Conservation (phyloP, 768 basidiomycete genomes). For the Mycena pura region DNA sequence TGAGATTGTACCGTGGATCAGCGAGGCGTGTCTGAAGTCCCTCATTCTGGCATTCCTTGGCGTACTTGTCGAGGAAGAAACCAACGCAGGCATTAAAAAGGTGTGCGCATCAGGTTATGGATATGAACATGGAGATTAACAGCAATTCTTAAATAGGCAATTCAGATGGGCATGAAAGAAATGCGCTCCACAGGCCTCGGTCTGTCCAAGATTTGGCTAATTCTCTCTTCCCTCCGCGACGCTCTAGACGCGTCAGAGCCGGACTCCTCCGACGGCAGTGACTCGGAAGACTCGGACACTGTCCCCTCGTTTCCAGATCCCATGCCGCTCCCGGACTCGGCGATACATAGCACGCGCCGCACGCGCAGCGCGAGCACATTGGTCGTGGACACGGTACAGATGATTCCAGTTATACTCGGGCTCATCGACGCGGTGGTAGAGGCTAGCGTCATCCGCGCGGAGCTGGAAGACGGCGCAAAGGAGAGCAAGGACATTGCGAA, state of each 20-base stretch:
- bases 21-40: conserved; percentile 68
- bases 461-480: conserved; percentile 64
- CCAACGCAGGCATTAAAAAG: conserved; percentile 42
- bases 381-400: conserved; percentile 58
- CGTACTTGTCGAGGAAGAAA: conserved; percentile 53
- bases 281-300: conserved; percentile 24
- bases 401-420: conserved; percentile 68
- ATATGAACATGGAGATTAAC: neutral
- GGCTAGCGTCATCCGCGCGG: conserved; percentile 57
- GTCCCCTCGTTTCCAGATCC: conserved; percentile 61
- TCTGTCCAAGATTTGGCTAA: conserved; percentile 68
- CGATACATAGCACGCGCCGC: conserved; percentile 55
- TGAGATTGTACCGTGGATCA: conserved; percentile 62
- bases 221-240: conserved; percentile 57
- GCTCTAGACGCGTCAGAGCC: conserved; percentile 26
- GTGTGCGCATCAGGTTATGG: conserved; percentile 30
- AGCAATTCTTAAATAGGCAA: conserved; percentile 36
- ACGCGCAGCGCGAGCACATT: conserved; percentile 41
- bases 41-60: conserved; percentile 68
- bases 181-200: conserved; percentile 61
- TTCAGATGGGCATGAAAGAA: conserved; percentile 55
- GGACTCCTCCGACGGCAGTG: conserved; percentile 11
- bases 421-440: conserved; percentile 61
- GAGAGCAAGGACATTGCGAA: conserved; percentile 61
- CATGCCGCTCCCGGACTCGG: conserved; percentile 55